These are phyloP conservation scores for Umbelopsis sp. DNA, from an alignment of 371 early-diverging fungal species.

Conservation along the genomic window DNA sequence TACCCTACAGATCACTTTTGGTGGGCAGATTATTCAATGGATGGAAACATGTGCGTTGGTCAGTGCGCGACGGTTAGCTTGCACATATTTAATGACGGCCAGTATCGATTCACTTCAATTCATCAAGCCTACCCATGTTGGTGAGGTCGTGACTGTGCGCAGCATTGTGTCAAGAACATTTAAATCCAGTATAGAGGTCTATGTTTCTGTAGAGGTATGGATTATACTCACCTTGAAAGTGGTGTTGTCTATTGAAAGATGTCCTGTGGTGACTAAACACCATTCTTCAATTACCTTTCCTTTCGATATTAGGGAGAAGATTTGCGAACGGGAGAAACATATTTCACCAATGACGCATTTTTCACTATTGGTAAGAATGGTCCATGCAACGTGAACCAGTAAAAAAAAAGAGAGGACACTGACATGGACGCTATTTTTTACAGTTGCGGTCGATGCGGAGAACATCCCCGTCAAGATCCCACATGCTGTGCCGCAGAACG, in stretches of 20 bases:
- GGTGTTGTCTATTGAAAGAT: conserved; percentile 26
- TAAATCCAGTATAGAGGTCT: conserved; percentile 64
- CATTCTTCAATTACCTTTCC: too few relatives aligned
- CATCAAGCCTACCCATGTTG: conserved; percentile 55
- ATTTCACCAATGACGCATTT: conserved; percentile 66
- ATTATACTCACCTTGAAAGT: conserved; percentile 1
- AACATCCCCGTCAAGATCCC: conserved; percentile 54
- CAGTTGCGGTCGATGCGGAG: conserved; percentile 50
- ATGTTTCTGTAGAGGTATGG: conserved; percentile 59
- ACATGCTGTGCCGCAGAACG: conserved; percentile 43
- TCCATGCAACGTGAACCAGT: not conserved
- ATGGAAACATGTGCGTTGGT: conserved; percentile 74
- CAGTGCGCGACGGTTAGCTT: conserved; percentile 64
- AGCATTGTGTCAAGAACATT: conserved; percentile 61
- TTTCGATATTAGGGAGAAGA: conserved; percentile 48
- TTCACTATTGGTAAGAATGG: conserved; percentile 53
- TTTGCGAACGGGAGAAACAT: conserved; percentile 55
- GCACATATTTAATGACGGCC: conserved; percentile 63
- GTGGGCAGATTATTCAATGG: conserved; percentile 82
- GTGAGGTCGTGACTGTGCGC: conserved; percentile 63
- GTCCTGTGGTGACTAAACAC: conserved; percentile 23
- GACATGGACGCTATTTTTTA: not conserved
- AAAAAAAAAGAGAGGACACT: too few relatives aligned
- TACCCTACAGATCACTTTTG: conserved; percentile 73
- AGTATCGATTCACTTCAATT: conserved; percentile 61